Evolutionary conservation across 805 yeast species (phyloP), one percentile per base, ranked within the genome.

Genomic region (Ogataea methanolica): DNA sequence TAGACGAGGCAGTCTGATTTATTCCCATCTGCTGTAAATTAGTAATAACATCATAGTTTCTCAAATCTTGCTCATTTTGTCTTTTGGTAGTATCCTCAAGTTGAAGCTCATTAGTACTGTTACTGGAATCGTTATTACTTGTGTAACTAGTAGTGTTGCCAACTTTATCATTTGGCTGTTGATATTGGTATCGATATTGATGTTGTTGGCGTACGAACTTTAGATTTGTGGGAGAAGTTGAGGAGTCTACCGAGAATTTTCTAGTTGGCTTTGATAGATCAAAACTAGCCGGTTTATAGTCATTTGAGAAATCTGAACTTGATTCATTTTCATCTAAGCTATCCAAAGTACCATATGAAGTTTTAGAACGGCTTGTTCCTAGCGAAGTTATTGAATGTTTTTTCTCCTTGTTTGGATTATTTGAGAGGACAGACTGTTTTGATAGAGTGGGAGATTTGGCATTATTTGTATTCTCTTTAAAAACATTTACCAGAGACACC

Each of bases 211-310:
- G 37, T 2, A 41, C n/a, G 14, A 44, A 41, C 11, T 44, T 41
- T 14, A 39, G 41, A 19, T 41, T 42, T 33, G 46, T 45, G 15
- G 50, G 51, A 11, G 53, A 49, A 9, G 53, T 26, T 5, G 39
- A 33, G 4, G 56, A 43, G 21, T 49, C 52, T 9, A 42, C 34
- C 15, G 73, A 70, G 48, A 56, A 65, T 36, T 72, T 58, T 36
- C 76, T 51, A 5, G 67, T 59, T 8, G 75, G 71, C 49, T 70
- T 66, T 6, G 67, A 57, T 14, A 76, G 59, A 52, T 76, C 80
- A 57, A 71, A 76, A 8, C 65, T 62, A 2, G 82, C 82, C 0
- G 82, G 82, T 26, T 59, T 51, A 51, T 75, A 75, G 16, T 54
- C 49, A 14, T 49, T 14, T 9, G 34, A 9, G 16, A 36, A 36